A percentile compares a stretch with the other conserved stretches of the same genome.
Conservation (phyloP, 805 yeast species). For the Kuraishia cidri region DNA sequence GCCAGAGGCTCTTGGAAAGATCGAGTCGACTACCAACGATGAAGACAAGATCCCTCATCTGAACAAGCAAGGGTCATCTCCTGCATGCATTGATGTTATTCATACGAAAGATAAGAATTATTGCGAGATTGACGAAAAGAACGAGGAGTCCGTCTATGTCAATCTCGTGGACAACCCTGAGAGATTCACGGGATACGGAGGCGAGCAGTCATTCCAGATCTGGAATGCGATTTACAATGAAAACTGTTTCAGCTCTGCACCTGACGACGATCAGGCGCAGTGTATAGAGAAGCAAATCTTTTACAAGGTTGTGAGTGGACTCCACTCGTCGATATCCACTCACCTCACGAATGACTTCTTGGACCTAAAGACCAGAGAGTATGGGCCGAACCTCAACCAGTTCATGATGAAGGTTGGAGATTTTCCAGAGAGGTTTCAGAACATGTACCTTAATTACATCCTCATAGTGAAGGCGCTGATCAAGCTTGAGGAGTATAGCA, state of each 20-base stretch:
- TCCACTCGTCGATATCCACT: slow-evolving; percentile 93
- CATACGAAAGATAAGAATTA: slow-evolving; percentile 33
- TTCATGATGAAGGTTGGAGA: slow-evolving; percentile 89
- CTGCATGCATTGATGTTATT: slow-evolving; percentile 7
- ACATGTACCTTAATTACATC: slow-evolving; percentile 89
- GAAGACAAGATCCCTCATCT: slow-evolving; percentile 21
- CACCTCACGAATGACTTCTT: slow-evolving; percentile 83
- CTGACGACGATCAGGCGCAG: slow-evolving; percentile 5
- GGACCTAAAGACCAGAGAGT: slow-evolving; percentile 59
- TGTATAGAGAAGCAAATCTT: slow-evolving; percentile 87
- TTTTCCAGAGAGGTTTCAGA: slow-evolving; percentile 81
- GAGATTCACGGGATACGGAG: slow-evolving; percentile 93
- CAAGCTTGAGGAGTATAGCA: slow-evolving; percentile 31
- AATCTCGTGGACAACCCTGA: slow-evolving; percentile 87
- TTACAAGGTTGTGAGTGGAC: slow-evolving; percentile 79
- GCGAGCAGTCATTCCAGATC: slow-evolving; percentile 82
- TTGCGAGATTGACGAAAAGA: slow-evolving; percentile 56
- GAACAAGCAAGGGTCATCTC: slow-evolving; percentile 13
- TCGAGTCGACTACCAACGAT: slow-evolving; percentile 26
- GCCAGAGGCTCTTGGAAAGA: slow-evolving; percentile 58
- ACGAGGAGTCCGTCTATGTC: slow-evolving; percentile 71
- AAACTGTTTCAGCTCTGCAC: slow-evolving; percentile 54
- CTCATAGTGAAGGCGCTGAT: slow-evolving; percentile 74
- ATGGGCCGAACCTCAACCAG: slow-evolving; percentile 75
- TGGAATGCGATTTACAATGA: slow-evolving; percentile 93